Conservation (phyloP, 768 basidiomycete genomes). For the Podaxis carcinomalis region DNA sequence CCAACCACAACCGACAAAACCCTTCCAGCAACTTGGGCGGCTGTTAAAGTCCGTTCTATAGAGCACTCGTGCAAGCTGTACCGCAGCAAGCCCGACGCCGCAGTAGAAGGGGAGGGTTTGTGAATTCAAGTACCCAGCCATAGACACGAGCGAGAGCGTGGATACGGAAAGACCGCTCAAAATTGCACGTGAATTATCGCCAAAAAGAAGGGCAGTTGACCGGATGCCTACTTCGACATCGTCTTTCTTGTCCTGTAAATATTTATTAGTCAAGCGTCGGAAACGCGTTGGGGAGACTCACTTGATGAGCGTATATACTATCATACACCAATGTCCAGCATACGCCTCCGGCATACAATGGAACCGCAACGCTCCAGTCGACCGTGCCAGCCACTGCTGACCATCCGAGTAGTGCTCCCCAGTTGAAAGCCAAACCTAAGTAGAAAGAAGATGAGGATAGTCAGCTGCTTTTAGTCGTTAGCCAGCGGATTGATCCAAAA, state of each 20-base stretch:
- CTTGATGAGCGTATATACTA: slow-evolving; percentile 97
- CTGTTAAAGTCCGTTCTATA: slow-evolving; percentile 70
- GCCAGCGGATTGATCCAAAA: not conserved
- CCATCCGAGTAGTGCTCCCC: slow-evolving; percentile 96
- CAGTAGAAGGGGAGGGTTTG: slow-evolving; percentile 78
- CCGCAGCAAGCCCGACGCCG: slow-evolving; percentile 66
- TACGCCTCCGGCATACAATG: slow-evolving; percentile 86
- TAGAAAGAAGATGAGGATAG: not conserved
- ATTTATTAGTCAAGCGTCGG: not conserved
- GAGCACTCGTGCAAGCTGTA: slow-evolving; percentile 77
- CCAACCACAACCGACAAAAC: slow-evolving; percentile 87
- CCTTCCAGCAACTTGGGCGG: slow-evolving; percentile 82
- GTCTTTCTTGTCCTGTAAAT: slow-evolving; percentile 80
- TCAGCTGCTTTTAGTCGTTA: not conserved
- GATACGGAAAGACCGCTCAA: slow-evolving; percentile 70
- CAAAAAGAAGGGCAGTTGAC: slow-evolving; percentile 92
- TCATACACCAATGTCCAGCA: slow-evolving; percentile 97
- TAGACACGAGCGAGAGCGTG: slow-evolving; percentile 68
- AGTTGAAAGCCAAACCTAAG: slow-evolving; percentile 91
- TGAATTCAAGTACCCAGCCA: slow-evolving; percentile 76
- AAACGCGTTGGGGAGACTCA: slow-evolving; percentile 20
- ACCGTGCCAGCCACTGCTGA: slow-evolving; percentile 83
- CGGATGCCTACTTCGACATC: slow-evolving; percentile 86
- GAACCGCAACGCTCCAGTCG: slow-evolving; percentile 79
- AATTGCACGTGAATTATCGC: slow-evolving; percentile 67